Percentiles rank a stretch among this genome's conserved stretches.
Conservation (phyloP, 139 green algal species). For the Chlorella sp. region DNA sequence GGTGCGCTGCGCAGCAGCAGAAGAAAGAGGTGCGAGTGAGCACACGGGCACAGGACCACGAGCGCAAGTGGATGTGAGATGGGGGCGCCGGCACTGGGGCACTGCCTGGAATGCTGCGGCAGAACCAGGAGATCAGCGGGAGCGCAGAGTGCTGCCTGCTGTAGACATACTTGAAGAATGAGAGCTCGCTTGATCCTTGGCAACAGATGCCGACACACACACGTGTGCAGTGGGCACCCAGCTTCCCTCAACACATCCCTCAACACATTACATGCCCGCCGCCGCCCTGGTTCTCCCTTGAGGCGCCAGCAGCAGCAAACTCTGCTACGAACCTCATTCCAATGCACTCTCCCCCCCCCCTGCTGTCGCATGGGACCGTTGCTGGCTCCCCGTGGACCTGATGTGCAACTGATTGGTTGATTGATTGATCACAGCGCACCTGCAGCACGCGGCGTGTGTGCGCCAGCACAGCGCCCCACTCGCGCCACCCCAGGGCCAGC, state of each 20-base stretch:
- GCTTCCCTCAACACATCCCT: background rate
- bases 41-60: too few relatives aligned
- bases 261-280: background rate
- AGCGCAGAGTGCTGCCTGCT: background rate
- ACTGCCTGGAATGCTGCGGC: background rate
- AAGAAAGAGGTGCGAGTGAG: too few relatives aligned
- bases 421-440: background rate
- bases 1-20: background rate
- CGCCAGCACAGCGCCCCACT: background rate
- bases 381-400: too few relatives aligned
- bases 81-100: too few relatives aligned
- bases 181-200: too few relatives aligned
- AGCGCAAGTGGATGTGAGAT: too few relatives aligned
- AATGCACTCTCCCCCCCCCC: too few relatives aligned
- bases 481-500: background rate
- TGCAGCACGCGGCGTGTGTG: conserved; percentile 21
- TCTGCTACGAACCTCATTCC: too few relatives aligned
- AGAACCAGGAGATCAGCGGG: background rate
- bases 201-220: background rate
- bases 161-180: too few relatives aligned
- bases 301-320: too few relatives aligned
- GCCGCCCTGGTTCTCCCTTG: background rate
- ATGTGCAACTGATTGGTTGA: background rate
- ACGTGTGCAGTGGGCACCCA: too few relatives aligned
- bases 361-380: too few relatives aligned